Base-by-base conservation (phyloP, 2,329 filamentous ascomycete species). In the Mycosphaerelloides madeirae region DNA sequence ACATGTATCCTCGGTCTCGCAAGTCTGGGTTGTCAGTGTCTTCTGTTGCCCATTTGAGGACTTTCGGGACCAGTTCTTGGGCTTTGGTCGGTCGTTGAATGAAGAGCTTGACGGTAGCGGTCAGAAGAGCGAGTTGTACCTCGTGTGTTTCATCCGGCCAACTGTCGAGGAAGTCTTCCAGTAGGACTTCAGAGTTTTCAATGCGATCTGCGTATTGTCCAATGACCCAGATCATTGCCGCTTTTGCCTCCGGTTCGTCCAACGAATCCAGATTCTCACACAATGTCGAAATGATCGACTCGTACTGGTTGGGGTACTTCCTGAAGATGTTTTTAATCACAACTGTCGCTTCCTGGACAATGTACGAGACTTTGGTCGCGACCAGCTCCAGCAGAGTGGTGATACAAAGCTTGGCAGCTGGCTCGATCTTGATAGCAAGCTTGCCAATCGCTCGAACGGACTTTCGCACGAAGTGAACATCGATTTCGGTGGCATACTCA, bases 291-390 rank as follows among this genome's bases (percentile, higher is more conserved):
- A 98, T 98, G 66, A 98, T 97, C 49, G 86, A 91, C 68, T 98
- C 93, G 68, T 98, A 98, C 65, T 96, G 88, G 65, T 98, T 96
- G 7, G 93, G 93, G 61, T 98, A 98, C 70, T 97, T 97, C 57
- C 93, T 84, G 78, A 98, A 98, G 61, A 98, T 98, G 67, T 98
- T 98, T 55, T 89, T 85, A 63, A 98, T 98, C 19, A 98, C 93
- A 4, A 98, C 93, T 0, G 93, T 98, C 13, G 93, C 93, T 73
- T 98, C 93, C 68, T 98, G 93, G 1, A 98, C 93, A 55, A 98
- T 98, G 63, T 98, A 98, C 0, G 90, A 94, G 43, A 98, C 84
- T 70, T 97, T 97, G n/a, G 93, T 97, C 20, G 90, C 85, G 36
- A 98, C 93, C 31, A 98, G 79, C 52, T 96, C 89, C 15, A 98